These are phyloP conservation scores for Dissoconium aciculare DNA, from an alignment of 2,329 filamentous ascomycete genomes.

Conservation along the genomic window DNA sequence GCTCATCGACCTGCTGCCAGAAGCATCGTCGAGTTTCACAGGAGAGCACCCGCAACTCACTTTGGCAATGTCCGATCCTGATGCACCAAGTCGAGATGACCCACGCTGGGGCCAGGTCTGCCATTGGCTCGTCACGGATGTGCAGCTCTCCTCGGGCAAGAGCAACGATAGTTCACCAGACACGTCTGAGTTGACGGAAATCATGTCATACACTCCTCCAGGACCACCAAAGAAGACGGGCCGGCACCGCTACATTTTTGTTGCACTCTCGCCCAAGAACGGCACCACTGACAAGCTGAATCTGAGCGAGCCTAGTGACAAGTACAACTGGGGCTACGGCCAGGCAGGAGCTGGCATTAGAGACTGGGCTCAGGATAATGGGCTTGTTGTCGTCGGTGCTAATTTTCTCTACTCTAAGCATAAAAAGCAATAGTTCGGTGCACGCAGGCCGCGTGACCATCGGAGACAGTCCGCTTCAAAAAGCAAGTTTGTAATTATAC, in stretches of 20 bases:
- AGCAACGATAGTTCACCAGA: background rate
- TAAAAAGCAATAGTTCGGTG: conserved; percentile 37
- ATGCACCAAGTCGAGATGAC: conserved; percentile 40
- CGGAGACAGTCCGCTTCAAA: no score
- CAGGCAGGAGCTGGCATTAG: conserved; percentile 36
- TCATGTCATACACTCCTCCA: conserved; percentile 39
- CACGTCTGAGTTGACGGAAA: conserved; percentile 20
- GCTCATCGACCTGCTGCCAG: conserved; percentile 10
- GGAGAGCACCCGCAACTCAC: conserved; percentile 27
- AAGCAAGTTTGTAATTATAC: no score
- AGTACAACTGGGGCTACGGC: conserved; percentile 42
- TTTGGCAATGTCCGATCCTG: conserved; percentile 41
- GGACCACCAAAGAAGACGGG: conserved; percentile 41
- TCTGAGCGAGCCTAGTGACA: conserved; percentile 33
- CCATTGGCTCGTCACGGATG: conserved; percentile 37
- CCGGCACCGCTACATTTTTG: conserved; percentile 43
- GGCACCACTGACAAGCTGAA: conserved; percentile 28
- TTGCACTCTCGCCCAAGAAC: conserved; percentile 34
- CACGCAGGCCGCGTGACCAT: no score
- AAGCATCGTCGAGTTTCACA: conserved; percentile 1
- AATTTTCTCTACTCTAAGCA: conserved; percentile 36
- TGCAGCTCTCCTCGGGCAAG: conserved; percentile 16
- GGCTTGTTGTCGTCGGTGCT: conserved; percentile 33
- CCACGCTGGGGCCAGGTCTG: conserved; percentile 44
- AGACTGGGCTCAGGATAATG: conserved; percentile 36